Conservation (phyloP, 441 rosid species). For the Croton setiger region DNA sequence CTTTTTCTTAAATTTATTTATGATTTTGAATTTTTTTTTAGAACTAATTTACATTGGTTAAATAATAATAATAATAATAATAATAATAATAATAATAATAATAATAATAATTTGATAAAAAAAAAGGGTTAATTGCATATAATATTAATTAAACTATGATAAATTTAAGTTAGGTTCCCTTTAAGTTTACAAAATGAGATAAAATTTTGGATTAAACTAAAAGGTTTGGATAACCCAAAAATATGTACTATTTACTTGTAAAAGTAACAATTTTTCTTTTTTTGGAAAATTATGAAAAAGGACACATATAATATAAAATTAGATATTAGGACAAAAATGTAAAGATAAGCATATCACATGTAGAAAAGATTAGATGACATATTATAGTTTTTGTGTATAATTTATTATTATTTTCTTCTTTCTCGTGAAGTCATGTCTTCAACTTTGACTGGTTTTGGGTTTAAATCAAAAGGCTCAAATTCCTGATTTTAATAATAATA, state of each 20-base stretch:
- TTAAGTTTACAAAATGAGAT: no score
- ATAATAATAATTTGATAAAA: no score
- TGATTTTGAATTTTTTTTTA: neutral
- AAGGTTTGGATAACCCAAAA: no score
- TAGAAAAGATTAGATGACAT: neutral
- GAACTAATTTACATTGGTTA: constrained; percentile 1
- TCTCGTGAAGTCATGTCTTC: neutral
- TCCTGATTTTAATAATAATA: neutral
- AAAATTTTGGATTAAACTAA: no score
- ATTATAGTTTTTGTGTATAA: no score
- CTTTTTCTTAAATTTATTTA: neutral
- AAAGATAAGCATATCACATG: neutral
- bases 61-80: neutral
- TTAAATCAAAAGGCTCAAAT: constrained; percentile 11
- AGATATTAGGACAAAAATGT: neutral
- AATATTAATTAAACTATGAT: no score
- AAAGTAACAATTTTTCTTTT: no score
- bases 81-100: neutral
- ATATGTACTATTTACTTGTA: no score
- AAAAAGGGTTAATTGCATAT: no score
- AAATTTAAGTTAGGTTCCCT: no score
- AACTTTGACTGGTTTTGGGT: constrained; percentile 14
- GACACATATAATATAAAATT: no score
- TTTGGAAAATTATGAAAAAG: no score
- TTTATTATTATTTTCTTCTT: neutral